Conservation (phyloP, 106 monocot genomes). For the Acorus gramineus region DNA sequence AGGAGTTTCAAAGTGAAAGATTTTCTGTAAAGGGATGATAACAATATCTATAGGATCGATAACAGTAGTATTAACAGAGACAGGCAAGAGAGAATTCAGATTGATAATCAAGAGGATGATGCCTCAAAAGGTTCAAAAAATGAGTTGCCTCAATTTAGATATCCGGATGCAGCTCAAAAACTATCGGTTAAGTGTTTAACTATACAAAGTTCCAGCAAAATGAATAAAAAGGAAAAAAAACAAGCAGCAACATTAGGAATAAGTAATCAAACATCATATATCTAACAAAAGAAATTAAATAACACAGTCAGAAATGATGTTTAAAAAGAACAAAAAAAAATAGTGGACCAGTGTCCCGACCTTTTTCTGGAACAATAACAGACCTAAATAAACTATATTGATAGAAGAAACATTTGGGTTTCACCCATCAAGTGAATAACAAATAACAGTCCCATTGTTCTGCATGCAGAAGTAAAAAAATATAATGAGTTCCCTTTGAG, state of each 20-base stretch:
- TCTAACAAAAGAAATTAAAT: too few species aligned
- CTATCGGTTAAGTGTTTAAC: conserved; percentile 24
- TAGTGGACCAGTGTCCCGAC: too few species aligned
- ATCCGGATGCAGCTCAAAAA: conserved; percentile 20
- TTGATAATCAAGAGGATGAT: conserved; percentile 37
- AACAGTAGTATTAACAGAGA: conserved; percentile 29
- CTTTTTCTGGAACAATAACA: too few species aligned
- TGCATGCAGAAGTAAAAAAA: too few species aligned
- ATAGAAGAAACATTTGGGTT: too few species aligned
- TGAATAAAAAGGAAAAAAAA: conserved; percentile 12
- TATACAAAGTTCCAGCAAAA: conserved; percentile 11
- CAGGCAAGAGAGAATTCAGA: conserved; percentile 27
- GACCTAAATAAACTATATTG: too few species aligned
- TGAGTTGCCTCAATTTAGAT: conserved; percentile 35
- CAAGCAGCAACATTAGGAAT: conserved; percentile 19
- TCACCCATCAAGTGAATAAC: too few species aligned
- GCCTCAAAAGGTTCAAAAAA: conserved; percentile 18
- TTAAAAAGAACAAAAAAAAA: too few species aligned
- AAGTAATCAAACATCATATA: not conserved
- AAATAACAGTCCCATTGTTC: too few species aligned
- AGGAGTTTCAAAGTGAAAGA: conserved; percentile 39
- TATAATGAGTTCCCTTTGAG: too few species aligned
- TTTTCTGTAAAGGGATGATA: conserved; percentile 31
- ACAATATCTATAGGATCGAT: conserved; percentile 8
- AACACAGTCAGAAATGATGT: too few species aligned